Evolutionary conservation across 148 eudicot species (phyloP).

Genomic region (Silene latifolia): DNA sequence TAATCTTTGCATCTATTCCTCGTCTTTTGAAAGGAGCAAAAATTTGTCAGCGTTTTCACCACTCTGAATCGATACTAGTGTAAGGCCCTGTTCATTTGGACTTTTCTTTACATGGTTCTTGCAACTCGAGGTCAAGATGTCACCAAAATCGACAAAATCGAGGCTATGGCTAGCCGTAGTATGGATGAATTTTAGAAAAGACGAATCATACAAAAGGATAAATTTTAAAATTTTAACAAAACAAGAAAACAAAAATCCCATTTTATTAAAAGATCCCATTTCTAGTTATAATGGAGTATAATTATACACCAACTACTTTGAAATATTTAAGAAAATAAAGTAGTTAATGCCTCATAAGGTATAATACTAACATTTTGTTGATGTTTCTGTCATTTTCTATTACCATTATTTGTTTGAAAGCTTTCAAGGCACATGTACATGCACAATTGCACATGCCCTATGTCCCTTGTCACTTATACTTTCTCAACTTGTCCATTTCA

Average conservation of each 20-base stretch:
- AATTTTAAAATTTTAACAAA: background rate
- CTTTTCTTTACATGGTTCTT: too few relatives aligned
- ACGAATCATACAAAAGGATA: background rate
- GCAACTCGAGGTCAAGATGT: too few relatives aligned
- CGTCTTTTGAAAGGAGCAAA: too few relatives aligned
- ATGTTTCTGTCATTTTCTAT: conserved; percentile 21
- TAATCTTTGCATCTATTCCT: too few relatives aligned
- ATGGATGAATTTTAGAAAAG: background rate
- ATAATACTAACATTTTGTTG: background rate
- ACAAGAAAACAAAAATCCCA: background rate
- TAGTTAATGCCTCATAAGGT: background rate
- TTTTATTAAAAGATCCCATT: background rate
- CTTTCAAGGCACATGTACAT: conserved; percentile 27
- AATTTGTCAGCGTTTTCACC: too few relatives aligned
- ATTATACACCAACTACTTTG: background rate
- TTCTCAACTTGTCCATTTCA: conserved; percentile 26
- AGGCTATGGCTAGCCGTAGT: too few relatives aligned
- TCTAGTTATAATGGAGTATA: background rate
- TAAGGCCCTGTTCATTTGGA: too few relatives aligned
- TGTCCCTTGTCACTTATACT: conserved; percentile 22
- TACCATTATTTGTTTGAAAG: conserved; percentile 15
- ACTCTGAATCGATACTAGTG: too few relatives aligned
- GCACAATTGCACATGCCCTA: conserved; percentile 24
- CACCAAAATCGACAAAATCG: too few relatives aligned
- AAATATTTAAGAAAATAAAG: background rate